Base-by-base conservation (phyloP, 163 green algal genomes). In the Botryococcus braunii region DNA sequence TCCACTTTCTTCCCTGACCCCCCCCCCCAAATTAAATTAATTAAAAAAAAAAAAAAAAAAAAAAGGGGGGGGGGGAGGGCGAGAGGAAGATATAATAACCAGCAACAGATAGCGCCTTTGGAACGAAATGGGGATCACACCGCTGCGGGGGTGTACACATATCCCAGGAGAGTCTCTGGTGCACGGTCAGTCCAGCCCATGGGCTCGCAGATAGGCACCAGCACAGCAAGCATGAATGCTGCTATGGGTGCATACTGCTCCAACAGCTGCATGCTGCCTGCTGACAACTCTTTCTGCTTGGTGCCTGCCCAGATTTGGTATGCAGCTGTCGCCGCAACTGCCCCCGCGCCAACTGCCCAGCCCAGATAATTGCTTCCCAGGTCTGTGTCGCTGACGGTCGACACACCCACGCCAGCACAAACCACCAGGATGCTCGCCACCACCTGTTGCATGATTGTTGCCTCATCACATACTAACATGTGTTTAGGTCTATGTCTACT, bases 211-310 rank as follows among this genome's bases (percentile, higher is more conserved):
- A 95, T 34, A 0, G 83, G 78, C 11, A 93, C 80, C 27, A 96
- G 80, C 8, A 85, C 31, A 1, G 66, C 81, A 38, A 96, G 77
- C 43, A 95, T 71, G 7, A 74, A 11, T 1, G 84, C 78, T 8
- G 90, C 84, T 36, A 91, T 70, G 5, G 90, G 90, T 23, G 87
- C 87, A 76, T 92, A 94, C 37, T 87, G 71, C 68, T 95, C 77
- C 69, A 97, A 76, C 63, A 97, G 82, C 81, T 96, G 59, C 83
- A 95, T 93, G 74, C 74, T 87, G 65, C 81, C 83, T 5, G 87
- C 81, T 23, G 78, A 66, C 41, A 97, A 82, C 74, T 95, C 87
- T 69, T 89, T 91, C 77, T 97, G 90, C 74, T 94, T 95, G 27
- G 72, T 82, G 65, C 90, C 90, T 29, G 86, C 90, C 85, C 85